Conservation (phyloP, 495 filamentous ascomycete species). For the Penicillium riverlandense region DNA sequence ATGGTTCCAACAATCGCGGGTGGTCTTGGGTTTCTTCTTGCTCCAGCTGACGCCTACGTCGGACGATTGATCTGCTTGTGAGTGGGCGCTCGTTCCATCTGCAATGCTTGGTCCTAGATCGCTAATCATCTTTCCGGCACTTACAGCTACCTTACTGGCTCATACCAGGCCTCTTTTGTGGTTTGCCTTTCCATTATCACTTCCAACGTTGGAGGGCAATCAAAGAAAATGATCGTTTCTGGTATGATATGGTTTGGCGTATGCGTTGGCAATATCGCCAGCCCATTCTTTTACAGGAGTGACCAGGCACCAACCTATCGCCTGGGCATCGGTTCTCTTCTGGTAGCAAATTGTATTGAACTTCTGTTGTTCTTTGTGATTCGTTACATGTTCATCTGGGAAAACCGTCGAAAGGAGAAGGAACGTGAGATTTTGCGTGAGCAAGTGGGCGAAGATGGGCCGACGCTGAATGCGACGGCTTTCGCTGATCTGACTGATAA, state of each 20-base stretch:
- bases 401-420: slow-evolving; percentile 42
- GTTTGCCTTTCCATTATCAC: slow-evolving; percentile 49
- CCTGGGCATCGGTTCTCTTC: slow-evolving; percentile 48
- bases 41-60: slow-evolving; percentile 27
- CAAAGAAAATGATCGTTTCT: slow-evolving; percentile 51
- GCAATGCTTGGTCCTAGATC: no score
- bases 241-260: slow-evolving; percentile 42
- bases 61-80: slow-evolving; percentile 38
- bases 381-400: slow-evolving; percentile 29
- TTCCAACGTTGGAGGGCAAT: slow-evolving; percentile 47
- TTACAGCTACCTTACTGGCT: slow-evolving; percentile 39
- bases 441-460: slow-evolving; percentile 14
- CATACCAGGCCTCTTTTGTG: slow-evolving; percentile 53
- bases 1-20: slow-evolving; percentile 43
- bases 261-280: slow-evolving; percentile 40
- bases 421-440: slow-evolving; percentile 20
- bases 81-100: background rate
- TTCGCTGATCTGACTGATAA: slow-evolving; percentile 49
- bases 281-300: slow-evolving; percentile 51
- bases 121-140: background rate
- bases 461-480: slow-evolving; percentile 41
- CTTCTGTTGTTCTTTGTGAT: slow-evolving; percentile 32
- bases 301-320: slow-evolving; percentile 40
- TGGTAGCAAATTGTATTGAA: slow-evolving; percentile 44
- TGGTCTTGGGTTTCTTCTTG: slow-evolving; percentile 42